Conservation (phyloP, 768 basidiomycete genomes). For the Mycena crocata region DNA sequence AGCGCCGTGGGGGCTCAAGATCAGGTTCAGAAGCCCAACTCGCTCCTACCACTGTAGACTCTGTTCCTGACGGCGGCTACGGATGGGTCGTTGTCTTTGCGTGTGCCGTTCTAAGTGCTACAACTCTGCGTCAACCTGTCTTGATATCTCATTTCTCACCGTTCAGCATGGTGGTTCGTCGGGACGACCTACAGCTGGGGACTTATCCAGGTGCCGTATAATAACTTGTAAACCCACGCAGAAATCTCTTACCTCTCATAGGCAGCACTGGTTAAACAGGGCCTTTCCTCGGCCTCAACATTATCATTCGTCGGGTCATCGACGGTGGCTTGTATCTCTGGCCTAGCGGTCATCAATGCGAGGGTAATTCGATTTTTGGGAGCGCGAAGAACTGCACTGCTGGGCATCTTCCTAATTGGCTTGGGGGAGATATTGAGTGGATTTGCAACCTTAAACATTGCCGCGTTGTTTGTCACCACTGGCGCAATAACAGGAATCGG, state of each 20-base stretch:
- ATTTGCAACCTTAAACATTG: constrained; percentile 37
- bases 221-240: background rate
- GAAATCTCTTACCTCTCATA: constrained; percentile 1
- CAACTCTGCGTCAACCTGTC: background rate
- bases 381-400: constrained; percentile 38
- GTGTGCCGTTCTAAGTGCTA: constrained; percentile 44
- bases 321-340: constrained; percentile 42
- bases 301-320: constrained; percentile 48
- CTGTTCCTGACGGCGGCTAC: constrained; percentile 46
- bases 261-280: constrained; percentile 40
- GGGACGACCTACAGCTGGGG: constrained; percentile 46
- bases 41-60: background rate
- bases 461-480: constrained; percentile 38
- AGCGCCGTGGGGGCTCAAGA: background rate
- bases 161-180: constrained; percentile 38
- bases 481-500: constrained; percentile 45
- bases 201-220: constrained; percentile 33
- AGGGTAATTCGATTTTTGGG: constrained; percentile 46
- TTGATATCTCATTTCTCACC: background rate
- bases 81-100: constrained; percentile 46
- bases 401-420: constrained; percentile 44
- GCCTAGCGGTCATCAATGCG: constrained; percentile 42
- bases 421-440: constrained; percentile 43
- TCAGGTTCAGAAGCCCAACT: no score
- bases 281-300: constrained; percentile 37